Conservation (phyloP, 2,329 filamentous ascomycete species). For the Beauveria sp. region DNA sequence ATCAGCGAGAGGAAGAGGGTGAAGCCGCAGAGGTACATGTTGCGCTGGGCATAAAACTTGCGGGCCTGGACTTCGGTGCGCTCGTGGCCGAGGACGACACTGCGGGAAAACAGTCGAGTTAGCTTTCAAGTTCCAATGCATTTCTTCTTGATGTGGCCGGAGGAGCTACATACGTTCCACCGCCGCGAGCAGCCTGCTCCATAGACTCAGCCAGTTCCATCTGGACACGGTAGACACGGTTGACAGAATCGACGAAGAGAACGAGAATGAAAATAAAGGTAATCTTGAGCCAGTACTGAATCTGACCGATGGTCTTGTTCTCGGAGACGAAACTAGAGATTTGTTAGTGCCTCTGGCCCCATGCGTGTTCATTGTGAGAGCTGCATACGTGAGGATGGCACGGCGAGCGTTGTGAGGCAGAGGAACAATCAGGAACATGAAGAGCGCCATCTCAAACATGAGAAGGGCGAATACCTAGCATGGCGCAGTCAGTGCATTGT, state of each 20-base stretch:
- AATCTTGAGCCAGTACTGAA: conserved; percentile 98
- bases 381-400: conserved; percentile 66
- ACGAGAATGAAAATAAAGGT: conserved; percentile 99
- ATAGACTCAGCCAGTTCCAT: conserved; percentile 69
- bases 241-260: conserved; percentile 93
- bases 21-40: conserved; percentile 99
- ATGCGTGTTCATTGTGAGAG: background rate
- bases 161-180: conserved; percentile 34
- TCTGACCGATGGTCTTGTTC: conserved; percentile 73
- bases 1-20: conserved; percentile 98
- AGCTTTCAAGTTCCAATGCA: background rate
- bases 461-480: conserved; percentile 72
- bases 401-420: conserved; percentile 81
- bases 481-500: conserved; percentile 18
- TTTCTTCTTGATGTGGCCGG: background rate
- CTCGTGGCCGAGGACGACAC: conserved; percentile 74
- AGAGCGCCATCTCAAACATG: conserved; percentile 75
- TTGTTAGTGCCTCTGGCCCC: conserved; percentile 10
- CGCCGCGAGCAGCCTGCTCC: conserved; percentile 41
- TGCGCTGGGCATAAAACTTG: conserved; percentile 99
- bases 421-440: conserved; percentile 74
- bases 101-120: background rate
- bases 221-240: conserved; percentile 93
- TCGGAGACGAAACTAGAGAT: conserved; percentile 77
- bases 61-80: conserved; percentile 97